These are phyloP conservation scores for Pyricularia grisea DNA, from an alignment of 2,329 filamentous ascomycete genomes.

Conservation along the genomic window DNA sequence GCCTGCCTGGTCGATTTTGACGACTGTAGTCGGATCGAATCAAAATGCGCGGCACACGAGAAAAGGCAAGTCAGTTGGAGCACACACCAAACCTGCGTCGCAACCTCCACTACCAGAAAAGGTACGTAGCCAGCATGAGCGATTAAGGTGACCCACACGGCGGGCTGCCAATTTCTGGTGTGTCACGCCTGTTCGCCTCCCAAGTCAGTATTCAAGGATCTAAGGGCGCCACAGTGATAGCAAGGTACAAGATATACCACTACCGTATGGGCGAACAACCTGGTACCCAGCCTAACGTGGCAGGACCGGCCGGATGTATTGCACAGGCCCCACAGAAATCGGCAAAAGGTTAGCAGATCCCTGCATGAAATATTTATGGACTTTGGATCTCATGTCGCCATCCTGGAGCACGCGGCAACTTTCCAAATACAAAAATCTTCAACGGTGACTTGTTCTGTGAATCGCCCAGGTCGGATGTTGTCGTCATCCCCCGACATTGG, in stretches of 20 bases:
- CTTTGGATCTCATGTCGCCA: background rate
- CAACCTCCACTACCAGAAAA: background rate
- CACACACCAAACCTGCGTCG: background rate
- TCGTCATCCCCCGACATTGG: background rate
- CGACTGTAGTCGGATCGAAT: background rate
- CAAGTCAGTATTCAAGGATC: background rate
- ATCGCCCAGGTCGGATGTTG: background rate
- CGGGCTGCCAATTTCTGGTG: background rate
- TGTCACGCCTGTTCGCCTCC: background rate
- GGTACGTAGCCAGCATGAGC: background rate
- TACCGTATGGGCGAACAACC: background rate
- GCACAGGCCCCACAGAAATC: background rate
- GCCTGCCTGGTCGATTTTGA: background rate
- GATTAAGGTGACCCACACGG: background rate
- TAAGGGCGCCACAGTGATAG: background rate
- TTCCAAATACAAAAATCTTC: background rate
- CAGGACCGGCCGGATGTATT: background rate
- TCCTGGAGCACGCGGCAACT: background rate
- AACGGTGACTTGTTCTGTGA: background rate
- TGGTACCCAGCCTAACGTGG: background rate
- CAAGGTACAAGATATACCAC: background rate
- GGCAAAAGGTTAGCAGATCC: background rate
- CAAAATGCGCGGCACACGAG: slow-evolving; percentile 1
- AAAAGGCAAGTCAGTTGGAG: background rate
- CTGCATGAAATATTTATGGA: background rate